phyloP scores from a whole-genome alignment of 345 rosid species.

The Brassica juncea region DNA sequence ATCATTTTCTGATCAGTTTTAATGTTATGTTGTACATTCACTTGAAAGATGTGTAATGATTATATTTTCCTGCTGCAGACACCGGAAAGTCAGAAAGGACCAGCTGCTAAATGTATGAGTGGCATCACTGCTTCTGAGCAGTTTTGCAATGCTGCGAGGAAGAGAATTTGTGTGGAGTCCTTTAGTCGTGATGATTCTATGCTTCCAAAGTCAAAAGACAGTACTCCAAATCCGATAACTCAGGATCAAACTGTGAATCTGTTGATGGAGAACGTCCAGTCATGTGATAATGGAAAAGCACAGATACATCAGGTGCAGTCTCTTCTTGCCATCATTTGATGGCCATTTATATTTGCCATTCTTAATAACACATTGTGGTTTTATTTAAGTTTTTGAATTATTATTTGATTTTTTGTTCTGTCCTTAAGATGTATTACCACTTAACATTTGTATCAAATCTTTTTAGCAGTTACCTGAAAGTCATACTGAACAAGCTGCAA shows the following conservation, averaged over 20 bases:
- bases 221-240: background rate
- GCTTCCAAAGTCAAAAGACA: conserved; percentile 16
- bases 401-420: background rate
- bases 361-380: background rate
- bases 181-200: conserved; percentile 21
- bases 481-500: conserved; percentile 34
- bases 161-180: conserved; percentile 15
- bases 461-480: conserved; percentile 43
- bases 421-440: background rate
- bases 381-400: background rate
- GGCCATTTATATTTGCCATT: background rate
- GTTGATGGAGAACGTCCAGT: background rate
- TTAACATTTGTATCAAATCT: background rate
- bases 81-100: conserved; percentile 23
- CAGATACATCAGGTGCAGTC: conserved; percentile 29
- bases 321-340: background rate
- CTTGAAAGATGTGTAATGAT: background rate
- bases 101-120: background rate
- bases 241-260: too few relatives aligned
- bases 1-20: background rate
- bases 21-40: background rate
- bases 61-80: conserved; percentile 18
- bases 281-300: conserved; percentile 39
- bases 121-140: background rate
- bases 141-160: conserved; percentile 10